A percentile compares a stretch with the other conserved stretches of the same genome.
Evolutionary conservation across 306 rosid species (phyloP).

Genomic region (Hylodesmum podocarpum): DNA sequence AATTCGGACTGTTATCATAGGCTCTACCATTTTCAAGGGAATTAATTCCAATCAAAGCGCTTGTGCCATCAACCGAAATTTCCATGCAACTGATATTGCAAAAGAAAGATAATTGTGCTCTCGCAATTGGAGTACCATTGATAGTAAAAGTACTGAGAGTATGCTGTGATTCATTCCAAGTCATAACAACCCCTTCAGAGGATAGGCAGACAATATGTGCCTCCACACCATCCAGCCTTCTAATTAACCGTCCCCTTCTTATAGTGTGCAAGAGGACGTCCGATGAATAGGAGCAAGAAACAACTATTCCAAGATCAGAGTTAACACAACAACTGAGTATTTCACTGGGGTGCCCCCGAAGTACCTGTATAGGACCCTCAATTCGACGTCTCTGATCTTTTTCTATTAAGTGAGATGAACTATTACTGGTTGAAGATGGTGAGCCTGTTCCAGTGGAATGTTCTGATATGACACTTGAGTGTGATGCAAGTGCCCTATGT

Average conservation of each 20-base stretch:
- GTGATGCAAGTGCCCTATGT: slow-evolving; percentile 61
- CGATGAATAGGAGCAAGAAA: slow-evolving; percentile 82
- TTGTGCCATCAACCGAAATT: slow-evolving; percentile 78
- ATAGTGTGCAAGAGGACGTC: slow-evolving; percentile 86
- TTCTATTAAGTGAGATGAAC: slow-evolving; percentile 55
- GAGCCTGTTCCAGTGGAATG: slow-evolving; percentile 53
- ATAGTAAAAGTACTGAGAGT: slow-evolving; percentile 79
- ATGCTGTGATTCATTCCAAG: slow-evolving; percentile 75
- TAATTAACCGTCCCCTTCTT: slow-evolving; percentile 81
- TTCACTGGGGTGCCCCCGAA: slow-evolving; percentile 84
- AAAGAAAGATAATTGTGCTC: slow-evolving; percentile 56
- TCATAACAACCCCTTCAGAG: slow-evolving; percentile 81
- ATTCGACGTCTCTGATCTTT: slow-evolving; percentile 64
- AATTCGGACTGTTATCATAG: slow-evolving; percentile 41
- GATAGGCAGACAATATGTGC: slow-evolving; percentile 86
- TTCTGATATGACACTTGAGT: slow-evolving; percentile 60
- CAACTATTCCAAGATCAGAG: slow-evolving; percentile 90
- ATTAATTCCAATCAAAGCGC: slow-evolving; percentile 83
- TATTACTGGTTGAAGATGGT: slow-evolving; percentile 49
- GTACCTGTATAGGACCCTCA: slow-evolving; percentile 91
- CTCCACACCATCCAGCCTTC: slow-evolving; percentile 80
- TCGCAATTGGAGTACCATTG: slow-evolving; percentile 74
- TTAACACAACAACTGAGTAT: slow-evolving; percentile 83
- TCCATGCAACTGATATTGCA: slow-evolving; percentile 81
- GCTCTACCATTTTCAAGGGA: slow-evolving; percentile 48